These are phyloP conservation scores for Auricularia sp. DNA, from an alignment of 768 basidiomycete genomes.

Conservation along the genomic window DNA sequence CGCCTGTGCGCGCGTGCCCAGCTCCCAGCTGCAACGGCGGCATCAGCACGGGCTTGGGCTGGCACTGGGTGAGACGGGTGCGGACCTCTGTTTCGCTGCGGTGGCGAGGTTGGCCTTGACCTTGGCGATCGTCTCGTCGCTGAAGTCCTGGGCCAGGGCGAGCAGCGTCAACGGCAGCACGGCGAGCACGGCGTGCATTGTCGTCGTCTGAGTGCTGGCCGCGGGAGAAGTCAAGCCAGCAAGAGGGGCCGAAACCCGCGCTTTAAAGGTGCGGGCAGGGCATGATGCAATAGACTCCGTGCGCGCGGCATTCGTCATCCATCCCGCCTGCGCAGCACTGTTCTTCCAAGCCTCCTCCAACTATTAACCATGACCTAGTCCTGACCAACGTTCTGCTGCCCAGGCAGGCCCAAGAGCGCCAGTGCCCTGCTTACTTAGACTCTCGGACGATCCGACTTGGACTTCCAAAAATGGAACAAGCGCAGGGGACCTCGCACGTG, in stretches of 20 bases:
- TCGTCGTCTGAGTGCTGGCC: neutral
- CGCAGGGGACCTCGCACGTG: too few species aligned
- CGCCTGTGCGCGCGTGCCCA: conserved; percentile 42
- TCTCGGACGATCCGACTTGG: too few species aligned
- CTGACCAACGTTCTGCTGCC: too few species aligned
- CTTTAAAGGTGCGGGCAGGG: neutral
- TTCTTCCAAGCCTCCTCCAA: too few species aligned
- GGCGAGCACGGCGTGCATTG: neutral
- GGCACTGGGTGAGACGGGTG: neutral
- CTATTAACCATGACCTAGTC: too few species aligned
- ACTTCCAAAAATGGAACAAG: too few species aligned
- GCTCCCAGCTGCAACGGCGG: conserved; percentile 39
- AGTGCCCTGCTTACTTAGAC: too few species aligned
- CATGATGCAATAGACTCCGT: neutral
- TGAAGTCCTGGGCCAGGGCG: neutral
- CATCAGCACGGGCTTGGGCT: neutral
- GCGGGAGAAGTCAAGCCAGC: neutral
- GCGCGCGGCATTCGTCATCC: neutral
- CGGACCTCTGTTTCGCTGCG: neutral
- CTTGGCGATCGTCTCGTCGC: neutral
- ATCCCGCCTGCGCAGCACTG: too few species aligned
- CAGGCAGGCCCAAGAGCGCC: too few species aligned
- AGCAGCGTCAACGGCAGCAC: neutral
- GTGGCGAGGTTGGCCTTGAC: conserved; percentile 1
- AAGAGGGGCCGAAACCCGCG: neutral